A percentile compares a stretch with the other conserved stretches of the same genome.
Evolutionary conservation across 768 basidiomycete genomes (phyloP).

Genomic region (Pleurotus tuber-regium): DNA sequence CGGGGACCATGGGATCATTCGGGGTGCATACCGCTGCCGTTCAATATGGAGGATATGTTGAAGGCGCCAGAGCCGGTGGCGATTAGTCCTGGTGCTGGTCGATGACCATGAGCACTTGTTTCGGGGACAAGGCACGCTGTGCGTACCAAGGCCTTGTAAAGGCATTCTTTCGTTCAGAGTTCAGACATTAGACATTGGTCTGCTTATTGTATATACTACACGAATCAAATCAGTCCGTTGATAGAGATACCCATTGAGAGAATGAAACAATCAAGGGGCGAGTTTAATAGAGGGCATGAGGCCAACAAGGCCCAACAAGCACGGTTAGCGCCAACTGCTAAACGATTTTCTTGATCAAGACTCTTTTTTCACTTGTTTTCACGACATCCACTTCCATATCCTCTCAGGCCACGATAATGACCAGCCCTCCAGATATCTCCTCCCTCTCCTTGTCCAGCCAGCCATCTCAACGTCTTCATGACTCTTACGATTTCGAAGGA

Average conservation of each 20-base stretch:
- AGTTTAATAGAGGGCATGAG: not conserved
- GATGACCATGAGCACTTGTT: not conserved
- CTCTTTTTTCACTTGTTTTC: slow-evolving; percentile 13
- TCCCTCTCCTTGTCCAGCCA: slow-evolving; percentile 59
- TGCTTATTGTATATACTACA: too few relatives aligned
- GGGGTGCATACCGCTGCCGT: slow-evolving; percentile 34
- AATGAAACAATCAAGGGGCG: slow-evolving; percentile 10
- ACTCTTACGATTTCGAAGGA: slow-evolving; percentile 82
- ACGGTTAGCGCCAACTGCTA: not conserved
- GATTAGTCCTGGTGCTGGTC: slow-evolving; percentile 16
- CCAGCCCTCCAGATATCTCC: slow-evolving; percentile 78
- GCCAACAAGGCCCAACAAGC: slow-evolving; percentile 10
- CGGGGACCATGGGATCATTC: slow-evolving; percentile 65
- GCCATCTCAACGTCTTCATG: slow-evolving; percentile 79
- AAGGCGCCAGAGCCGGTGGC: slow-evolving; percentile 46
- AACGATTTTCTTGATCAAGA: slow-evolving; percentile 10
- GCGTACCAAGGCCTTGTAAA: too few relatives aligned
- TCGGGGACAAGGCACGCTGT: not conserved
- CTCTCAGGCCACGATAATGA: slow-evolving; percentile 55
- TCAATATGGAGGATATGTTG: slow-evolving; percentile 49
- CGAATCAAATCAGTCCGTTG: too few relatives aligned
- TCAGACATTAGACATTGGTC: too few relatives aligned
- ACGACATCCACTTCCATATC: slow-evolving; percentile 24
- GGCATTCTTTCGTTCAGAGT: too few relatives aligned
- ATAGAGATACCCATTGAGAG: too few relatives aligned